phyloP scores from a whole-genome alignment of 2,329 filamentous ascomycete genomes.

The Graphilbum fragrans region DNA sequence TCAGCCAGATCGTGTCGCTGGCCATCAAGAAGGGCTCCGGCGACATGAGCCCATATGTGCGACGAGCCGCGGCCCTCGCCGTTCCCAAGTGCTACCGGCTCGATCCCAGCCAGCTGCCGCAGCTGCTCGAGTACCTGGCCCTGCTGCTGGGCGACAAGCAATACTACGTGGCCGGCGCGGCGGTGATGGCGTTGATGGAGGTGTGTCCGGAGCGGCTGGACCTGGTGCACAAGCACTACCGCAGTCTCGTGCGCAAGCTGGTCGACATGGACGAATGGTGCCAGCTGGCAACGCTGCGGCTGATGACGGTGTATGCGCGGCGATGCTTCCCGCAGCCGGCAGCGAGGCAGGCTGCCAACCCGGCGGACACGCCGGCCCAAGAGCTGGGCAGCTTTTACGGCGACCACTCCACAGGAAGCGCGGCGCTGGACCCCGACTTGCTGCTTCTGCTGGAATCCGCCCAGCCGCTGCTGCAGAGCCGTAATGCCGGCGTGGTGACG shows the following conservation, averaged over 20 bases:
- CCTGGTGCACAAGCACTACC: constrained; percentile 83
- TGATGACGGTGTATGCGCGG: constrained; percentile 77
- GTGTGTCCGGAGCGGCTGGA: constrained; percentile 81
- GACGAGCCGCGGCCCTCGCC: constrained; percentile 82
- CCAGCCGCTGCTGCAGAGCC: constrained; percentile 75
- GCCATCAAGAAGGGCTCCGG: constrained; percentile 88
- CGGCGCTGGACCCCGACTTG: constrained; percentile 66
- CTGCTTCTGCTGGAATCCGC: constrained; percentile 69
- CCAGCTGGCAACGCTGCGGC: constrained; percentile 67
- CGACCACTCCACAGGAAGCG: constrained; percentile 15
- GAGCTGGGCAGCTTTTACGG: constrained; percentile 71
- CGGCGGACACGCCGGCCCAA: constrained; percentile 23
- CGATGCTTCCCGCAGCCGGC: constrained; percentile 65
- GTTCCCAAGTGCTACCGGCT: constrained; percentile 93
- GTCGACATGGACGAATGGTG: constrained; percentile 99
- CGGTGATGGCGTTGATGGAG: constrained; percentile 78
- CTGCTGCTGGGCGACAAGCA: constrained; percentile 78
- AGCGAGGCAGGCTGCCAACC: not conserved
- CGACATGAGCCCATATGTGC: constrained; percentile 90
- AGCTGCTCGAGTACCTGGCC: constrained; percentile 71
- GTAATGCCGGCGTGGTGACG: constrained; percentile 85
- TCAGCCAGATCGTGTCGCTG: constrained; percentile 91
- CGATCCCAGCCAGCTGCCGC: constrained; percentile 74
- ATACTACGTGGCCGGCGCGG: constrained; percentile 92
- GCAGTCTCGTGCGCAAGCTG: constrained; percentile 71